Percentiles rank a stretch among this genome's conserved stretches.
These are phyloP conservation scores for Heracleum sosnowskyi DNA, from an alignment of 129 eudicot species.

Conservation along the genomic window DNA sequence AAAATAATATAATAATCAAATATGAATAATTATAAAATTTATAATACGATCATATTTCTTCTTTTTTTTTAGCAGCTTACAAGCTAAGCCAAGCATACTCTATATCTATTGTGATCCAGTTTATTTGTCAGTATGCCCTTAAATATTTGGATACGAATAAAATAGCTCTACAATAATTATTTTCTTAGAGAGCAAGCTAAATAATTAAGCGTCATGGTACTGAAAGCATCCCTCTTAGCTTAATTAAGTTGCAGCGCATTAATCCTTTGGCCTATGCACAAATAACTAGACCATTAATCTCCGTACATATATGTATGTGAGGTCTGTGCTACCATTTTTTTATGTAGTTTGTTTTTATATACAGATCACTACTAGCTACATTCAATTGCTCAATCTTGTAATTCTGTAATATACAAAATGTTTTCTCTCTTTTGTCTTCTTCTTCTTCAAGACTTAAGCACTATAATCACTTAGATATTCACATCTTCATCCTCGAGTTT, in stretches of 20 bases:
- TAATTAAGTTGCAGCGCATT: background rate
- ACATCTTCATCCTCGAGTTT: no score
- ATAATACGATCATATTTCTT: no score
- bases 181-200: background rate
- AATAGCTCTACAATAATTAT: background rate
- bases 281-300: background rate
- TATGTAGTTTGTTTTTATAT: no score
- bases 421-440: no score
- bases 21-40: no score
- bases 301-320: background rate
- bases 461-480: no score
- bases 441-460: no score
- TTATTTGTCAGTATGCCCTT: background rate
- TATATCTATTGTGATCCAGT: background rate
- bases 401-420: no score
- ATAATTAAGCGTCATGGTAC: background rate
- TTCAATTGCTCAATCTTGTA: no score
- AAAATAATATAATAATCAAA: no score
- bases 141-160: background rate
- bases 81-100: background rate
- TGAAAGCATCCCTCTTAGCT: background rate
- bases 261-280: background rate
- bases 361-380: no score
- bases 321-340: no score
- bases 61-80: background rate